Percentiles rank a stretch among this genome's conserved stretches.
phyloP scores from a whole-genome alignment of 257 asterid genomes.

The Eucommia ulmoides region DNA sequence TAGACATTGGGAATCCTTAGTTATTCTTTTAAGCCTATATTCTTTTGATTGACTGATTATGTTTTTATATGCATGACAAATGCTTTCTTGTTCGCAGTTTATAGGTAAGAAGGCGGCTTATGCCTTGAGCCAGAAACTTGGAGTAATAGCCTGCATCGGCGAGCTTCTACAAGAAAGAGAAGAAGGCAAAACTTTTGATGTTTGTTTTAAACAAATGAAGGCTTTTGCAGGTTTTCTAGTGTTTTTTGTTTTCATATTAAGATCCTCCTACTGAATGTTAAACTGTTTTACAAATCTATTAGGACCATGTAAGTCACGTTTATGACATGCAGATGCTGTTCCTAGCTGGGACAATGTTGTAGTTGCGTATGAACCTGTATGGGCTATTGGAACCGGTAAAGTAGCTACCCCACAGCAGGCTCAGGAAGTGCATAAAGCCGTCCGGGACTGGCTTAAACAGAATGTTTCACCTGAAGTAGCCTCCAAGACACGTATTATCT shows the following conservation, averaged over 20 bases:
- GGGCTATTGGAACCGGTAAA: conserved; percentile 99
- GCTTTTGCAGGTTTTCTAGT: conserved; percentile 53
- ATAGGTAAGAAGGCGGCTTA: conserved; percentile 96
- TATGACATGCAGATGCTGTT: conserved; percentile 56
- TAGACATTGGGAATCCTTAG: no score
- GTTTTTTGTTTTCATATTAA: background rate
- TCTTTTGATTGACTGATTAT: conserved; percentile 1
- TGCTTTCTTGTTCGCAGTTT: conserved; percentile 58
- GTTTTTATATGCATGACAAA: conserved; percentile 6
- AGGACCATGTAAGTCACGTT: conserved; percentile 4
- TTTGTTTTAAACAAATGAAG: conserved; percentile 78
- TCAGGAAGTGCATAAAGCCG: conserved; percentile 92
- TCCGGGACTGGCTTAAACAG: conserved; percentile 90
- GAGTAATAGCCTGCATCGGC: conserved; percentile 95
- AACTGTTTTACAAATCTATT: no score
- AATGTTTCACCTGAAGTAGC: conserved; percentile 85
- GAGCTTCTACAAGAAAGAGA: conserved; percentile 91
- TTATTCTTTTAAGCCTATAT: no score
- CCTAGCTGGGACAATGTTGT: conserved; percentile 88
- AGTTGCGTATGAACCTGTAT: conserved; percentile 93
- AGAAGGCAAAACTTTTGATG: conserved; percentile 92
- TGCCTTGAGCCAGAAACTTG: conserved; percentile 81
- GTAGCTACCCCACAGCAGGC: conserved; percentile 99
- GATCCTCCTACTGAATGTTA: background rate
- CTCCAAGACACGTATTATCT: conserved; percentile 80